Conservation (phyloP, 1,139 yeast species). For the Diutina neorugosa region DNA sequence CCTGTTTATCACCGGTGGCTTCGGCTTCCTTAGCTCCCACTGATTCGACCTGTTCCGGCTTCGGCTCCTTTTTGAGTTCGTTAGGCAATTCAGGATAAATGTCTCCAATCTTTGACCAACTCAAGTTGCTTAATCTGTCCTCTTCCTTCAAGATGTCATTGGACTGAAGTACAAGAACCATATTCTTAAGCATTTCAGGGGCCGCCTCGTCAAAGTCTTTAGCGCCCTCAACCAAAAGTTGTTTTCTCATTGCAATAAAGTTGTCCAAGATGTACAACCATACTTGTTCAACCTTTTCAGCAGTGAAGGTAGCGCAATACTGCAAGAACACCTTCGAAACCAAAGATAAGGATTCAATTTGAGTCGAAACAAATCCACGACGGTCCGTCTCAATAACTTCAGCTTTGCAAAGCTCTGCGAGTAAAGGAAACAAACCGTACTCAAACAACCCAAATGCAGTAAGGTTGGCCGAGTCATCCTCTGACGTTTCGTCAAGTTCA, state of each 20-base stretch:
- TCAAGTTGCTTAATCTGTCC: constrained; percentile 17
- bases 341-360: constrained; percentile 53
- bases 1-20: background rate
- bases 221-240: constrained; percentile 14
- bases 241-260: constrained; percentile 17
- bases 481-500: constrained; percentile 10
- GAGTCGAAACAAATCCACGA: constrained; percentile 51
- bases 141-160: constrained; percentile 15
- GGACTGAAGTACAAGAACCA: constrained; percentile 27
- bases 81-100: constrained; percentile 22
- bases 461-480: constrained; percentile 16
- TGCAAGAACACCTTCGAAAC: constrained; percentile 65
- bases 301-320: constrained; percentile 12
- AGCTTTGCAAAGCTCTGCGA: constrained; percentile 52
- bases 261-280: constrained; percentile 28
- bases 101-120: constrained; percentile 33
- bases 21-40: background rate
- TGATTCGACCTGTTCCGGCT: background rate
- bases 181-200: constrained; percentile 52
- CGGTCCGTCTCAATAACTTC: constrained; percentile 59
- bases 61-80: background rate
- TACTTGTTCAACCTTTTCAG: constrained; percentile 14
- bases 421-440: constrained; percentile 62
- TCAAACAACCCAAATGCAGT: constrained; percentile 52
- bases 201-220: constrained; percentile 42